A percentile compares a stretch with the other conserved stretches of the same genome.
phyloP scores from a whole-genome alignment of 441 rosid genomes.

The Pelargonium cotyledonis region DNA sequence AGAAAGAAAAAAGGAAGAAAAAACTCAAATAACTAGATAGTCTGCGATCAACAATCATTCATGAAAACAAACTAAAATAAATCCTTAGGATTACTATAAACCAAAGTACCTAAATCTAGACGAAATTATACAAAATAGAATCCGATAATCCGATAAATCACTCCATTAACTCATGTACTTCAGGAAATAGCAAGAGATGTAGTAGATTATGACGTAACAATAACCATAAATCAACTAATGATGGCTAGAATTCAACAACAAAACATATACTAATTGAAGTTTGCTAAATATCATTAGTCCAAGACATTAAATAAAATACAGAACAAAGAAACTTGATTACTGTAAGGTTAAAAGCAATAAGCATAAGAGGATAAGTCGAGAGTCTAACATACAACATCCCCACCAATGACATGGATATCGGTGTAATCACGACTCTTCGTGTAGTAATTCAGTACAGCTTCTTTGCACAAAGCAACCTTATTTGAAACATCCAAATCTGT shows the following conservation, averaged over 20 bases:
- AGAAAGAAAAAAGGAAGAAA: no score
- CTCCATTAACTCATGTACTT: background rate
- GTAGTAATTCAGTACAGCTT: slow-evolving; percentile 62
- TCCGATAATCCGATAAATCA: background rate
- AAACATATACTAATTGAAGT: no score
- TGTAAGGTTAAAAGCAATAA: slow-evolving; percentile 8
- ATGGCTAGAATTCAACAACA: no score
- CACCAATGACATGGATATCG: slow-evolving; percentile 66
- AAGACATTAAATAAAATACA: background rate
- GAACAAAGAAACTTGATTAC: slow-evolving; percentile 6
- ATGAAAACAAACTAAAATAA: no score
- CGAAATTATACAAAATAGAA: background rate
- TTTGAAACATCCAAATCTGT: slow-evolving; percentile 50
- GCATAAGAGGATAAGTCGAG: background rate
- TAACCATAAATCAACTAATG: no score
- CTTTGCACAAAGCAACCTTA: slow-evolving; percentile 66
- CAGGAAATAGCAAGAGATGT: background rate
- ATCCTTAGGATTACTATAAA: no score
- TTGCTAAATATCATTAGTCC: background rate
- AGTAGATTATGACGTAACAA: no score
- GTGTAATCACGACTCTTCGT: slow-evolving; percentile 81
- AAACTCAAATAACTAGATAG: no score
- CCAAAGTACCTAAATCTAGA: no score
- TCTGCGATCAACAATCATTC: no score
- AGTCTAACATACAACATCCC: slow-evolving; percentile 53